These are phyloP conservation scores for Pythium aphanidermatum DNA, from an alignment of 352 stramenopile genomes.

Conservation along the genomic window DNA sequence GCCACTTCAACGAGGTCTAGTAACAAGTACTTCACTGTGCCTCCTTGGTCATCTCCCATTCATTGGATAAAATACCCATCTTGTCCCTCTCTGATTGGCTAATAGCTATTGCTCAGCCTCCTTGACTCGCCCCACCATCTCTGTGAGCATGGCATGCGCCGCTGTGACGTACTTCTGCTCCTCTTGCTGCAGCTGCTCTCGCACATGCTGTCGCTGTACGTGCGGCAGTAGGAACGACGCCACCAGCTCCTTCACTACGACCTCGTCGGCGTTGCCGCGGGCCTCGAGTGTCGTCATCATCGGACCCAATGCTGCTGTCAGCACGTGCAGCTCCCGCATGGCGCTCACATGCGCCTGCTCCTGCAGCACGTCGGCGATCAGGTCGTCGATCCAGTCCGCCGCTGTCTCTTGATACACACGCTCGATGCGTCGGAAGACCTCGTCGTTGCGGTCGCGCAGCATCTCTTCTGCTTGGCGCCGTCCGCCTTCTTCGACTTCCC, in stretches of 20 bases:
- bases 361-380: slow-evolving; percentile 50
- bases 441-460: slow-evolving; percentile 73
- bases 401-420: slow-evolving; percentile 77
- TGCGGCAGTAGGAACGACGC: slow-evolving; percentile 76
- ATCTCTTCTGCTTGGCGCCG: slow-evolving; percentile 84
- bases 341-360: slow-evolving; percentile 42
- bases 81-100: no score
- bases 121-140: slow-evolving; percentile 20
- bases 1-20: background rate
- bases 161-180: slow-evolving; percentile 66
- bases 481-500: slow-evolving; percentile 84
- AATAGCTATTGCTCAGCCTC: no score
- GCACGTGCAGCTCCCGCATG: slow-evolving; percentile 46
- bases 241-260: slow-evolving; percentile 72
- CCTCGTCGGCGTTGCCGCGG: slow-evolving; percentile 38
- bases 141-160: slow-evolving; percentile 48
- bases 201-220: slow-evolving; percentile 59
- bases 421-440: slow-evolving; percentile 73
- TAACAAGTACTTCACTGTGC: background rate
- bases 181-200: slow-evolving; percentile 46
- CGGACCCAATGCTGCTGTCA: slow-evolving; percentile 29
- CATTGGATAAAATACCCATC: no score
- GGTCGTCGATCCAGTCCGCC: slow-evolving; percentile 57
- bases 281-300: slow-evolving; percentile 53
- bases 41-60: no score